Evolutionary conservation across 2,329 filamentous ascomycete genomes (phyloP).

Genomic region (Phaeosphaeria sp.): DNA sequence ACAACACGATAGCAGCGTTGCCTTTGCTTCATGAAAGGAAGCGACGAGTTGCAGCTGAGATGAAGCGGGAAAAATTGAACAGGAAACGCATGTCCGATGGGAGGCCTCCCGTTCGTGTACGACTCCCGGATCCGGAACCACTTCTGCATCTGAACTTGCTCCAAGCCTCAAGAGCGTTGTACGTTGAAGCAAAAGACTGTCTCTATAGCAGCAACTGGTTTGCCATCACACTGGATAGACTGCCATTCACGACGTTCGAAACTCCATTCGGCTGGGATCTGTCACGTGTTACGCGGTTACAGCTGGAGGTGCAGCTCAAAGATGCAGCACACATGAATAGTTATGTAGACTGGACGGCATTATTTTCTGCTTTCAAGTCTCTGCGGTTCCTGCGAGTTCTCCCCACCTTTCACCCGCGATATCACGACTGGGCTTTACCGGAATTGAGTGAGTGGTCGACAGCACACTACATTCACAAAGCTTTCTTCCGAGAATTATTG

Average conservation of each 20-base stretch:
- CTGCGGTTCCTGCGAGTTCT: slow-evolving; percentile 32
- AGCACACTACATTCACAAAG: slow-evolving; percentile 35
- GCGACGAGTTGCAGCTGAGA: slow-evolving; percentile 27
- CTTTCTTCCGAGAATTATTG: slow-evolving; percentile 37
- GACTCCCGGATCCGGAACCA: slow-evolving; percentile 19
- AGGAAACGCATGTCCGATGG: slow-evolving; percentile 28
- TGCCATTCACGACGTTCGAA: slow-evolving; percentile 27
- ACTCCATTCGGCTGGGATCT: slow-evolving; percentile 34
- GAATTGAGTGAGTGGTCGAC: slow-evolving; percentile 30
- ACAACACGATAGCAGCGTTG: slow-evolving; percentile 29
- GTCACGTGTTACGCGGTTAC: slow-evolving; percentile 28
- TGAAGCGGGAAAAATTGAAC: slow-evolving; percentile 31
- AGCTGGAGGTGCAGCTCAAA: slow-evolving; percentile 38
- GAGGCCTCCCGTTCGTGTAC: slow-evolving; percentile 22
- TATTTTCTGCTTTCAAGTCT: slow-evolving; percentile 29
- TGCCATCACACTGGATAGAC: slow-evolving; percentile 34
- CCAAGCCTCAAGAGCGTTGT: slow-evolving; percentile 25
- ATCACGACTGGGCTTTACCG: slow-evolving; percentile 36
- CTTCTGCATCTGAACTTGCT: slow-evolving; percentile 30
- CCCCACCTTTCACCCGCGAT: slow-evolving; percentile 33
- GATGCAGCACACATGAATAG: slow-evolving; percentile 41
- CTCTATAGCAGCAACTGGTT: slow-evolving; percentile 40
- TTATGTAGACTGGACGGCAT: slow-evolving; percentile 37
- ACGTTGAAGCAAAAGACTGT: slow-evolving; percentile 32
- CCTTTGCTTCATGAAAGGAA: slow-evolving; percentile 32